phyloP scores from a whole-genome alignment of 1,284 basidiomycete genomes.

The Moesziomyces sp. region DNA sequence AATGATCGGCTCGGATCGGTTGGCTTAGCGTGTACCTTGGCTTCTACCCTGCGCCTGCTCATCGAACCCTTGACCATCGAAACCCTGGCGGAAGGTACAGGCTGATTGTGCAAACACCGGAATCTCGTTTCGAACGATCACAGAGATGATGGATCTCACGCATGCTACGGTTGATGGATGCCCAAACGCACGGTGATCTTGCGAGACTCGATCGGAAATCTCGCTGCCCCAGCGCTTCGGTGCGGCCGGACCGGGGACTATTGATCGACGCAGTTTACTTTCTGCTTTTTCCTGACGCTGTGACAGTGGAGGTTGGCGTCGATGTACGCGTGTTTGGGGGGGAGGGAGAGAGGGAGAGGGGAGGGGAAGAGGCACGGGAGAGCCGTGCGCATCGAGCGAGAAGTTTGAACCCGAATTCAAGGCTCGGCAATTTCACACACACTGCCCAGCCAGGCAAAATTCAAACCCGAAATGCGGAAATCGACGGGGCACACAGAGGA shows the following conservation, averaged over 20 bases:
- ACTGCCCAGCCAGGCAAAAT: not conserved
- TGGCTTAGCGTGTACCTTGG: not conserved
- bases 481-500: conserved; percentile 2
- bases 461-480: not conserved
- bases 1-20: not conserved
- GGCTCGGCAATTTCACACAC: not conserved
- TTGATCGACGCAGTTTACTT: too few relatives aligned
- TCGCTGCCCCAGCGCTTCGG: too few relatives aligned
- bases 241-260: too few relatives aligned
- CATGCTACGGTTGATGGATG: too few relatives aligned
- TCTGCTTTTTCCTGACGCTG: too few relatives aligned
- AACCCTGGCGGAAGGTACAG: too few relatives aligned
- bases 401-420: not conserved
- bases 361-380: not conserved
- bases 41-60: not conserved
- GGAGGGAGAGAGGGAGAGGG: not conserved
- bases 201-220: too few relatives aligned
- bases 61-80: not conserved
- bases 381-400: not conserved
- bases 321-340: not conserved
- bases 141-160: too few relatives aligned
- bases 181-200: too few relatives aligned
- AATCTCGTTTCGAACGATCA: too few relatives aligned
- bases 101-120: too few relatives aligned
- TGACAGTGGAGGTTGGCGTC: too few relatives aligned